phyloP scores from a whole-genome alignment of 441 rosid species.

The Populus hybrid region DNA sequence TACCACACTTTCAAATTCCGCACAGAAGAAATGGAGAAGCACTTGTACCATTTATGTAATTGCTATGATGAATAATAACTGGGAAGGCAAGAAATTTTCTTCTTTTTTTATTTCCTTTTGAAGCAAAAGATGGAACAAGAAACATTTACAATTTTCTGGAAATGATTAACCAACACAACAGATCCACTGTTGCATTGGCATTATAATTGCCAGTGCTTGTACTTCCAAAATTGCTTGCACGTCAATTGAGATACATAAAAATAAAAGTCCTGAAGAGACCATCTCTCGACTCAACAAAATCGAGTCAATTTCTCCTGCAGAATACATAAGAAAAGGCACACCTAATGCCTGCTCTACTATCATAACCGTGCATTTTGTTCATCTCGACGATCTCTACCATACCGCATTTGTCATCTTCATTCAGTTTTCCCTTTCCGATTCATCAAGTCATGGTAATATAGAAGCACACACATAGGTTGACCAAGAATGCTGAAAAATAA shows the following conservation, averaged over 20 bases:
- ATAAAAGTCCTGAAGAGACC: neutral
- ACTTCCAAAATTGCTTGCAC: conserved; percentile 27
- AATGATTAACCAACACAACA: neutral
- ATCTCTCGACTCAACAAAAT: neutral
- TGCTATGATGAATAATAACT: no score
- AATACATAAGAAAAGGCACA: conserved; percentile 11
- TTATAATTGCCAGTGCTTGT: neutral
- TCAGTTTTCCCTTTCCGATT: conserved; percentile 56
- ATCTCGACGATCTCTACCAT: neutral
- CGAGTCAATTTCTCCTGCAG: neutral
- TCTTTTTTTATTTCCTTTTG: no score
- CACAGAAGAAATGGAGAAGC: no score
- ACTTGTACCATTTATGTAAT: no score
- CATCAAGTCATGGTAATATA: conserved; percentile 94
- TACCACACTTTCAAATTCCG: no score
- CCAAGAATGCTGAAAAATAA: conserved; percentile 88
- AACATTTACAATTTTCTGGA: neutral
- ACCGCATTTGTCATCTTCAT: conserved; percentile 15
- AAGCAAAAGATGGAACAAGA: neutral
- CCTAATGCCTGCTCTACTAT: neutral
- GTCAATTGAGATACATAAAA: neutral
- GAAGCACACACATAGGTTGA: conserved; percentile 92
- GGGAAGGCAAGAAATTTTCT: no score
- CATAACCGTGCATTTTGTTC: neutral
- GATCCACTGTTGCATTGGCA: neutral